Evolutionary conservation across 2,329 filamentous ascomycete species (phyloP), one percentile per base, ranked within the genome.

Genomic region (Diaporthe aspalathi): DNA sequence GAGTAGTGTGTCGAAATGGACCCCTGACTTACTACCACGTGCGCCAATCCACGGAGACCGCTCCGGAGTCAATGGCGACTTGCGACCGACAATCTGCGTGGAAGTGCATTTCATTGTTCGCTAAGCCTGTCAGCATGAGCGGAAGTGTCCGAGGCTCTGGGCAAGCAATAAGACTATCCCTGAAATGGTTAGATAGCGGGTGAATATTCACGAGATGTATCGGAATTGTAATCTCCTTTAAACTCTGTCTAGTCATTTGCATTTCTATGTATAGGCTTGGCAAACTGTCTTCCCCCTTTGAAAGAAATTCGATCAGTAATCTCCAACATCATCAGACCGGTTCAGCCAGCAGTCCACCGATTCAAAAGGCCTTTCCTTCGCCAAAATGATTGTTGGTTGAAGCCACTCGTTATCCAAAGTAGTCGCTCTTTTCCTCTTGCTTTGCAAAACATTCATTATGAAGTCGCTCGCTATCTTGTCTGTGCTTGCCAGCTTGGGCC

Each of bases 171-270:
- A 11, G 38, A 8, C 53, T 35, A 57, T 38, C 53, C 53, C 53
- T 57, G n/a, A 57, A 40, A 22, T 22, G 32, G 53, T 40, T 40
- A 57, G 53, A 57, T 38, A 5, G 35, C 6, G 35, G n/a, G 16
- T 40, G 32, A 57, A 38, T 38, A 57, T 40, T 22, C n/a, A 8
- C 38, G 53, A 22, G 20, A 57, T 35, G 53, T 9, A 22, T 22
- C 14, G 53, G 32, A 57, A n/a, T 20, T 14, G 38, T 40, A 57
- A 57, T 57, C 16, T 57, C 53, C n/a, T 57, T 40, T 22, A 24
- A 17, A 32, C 52, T 54, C 52, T 54, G 52, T n/a, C 52, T 6
- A 32, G 53, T 38, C 22, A 38, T 56, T 56, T 35, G 53, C 53
- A 22, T 38, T 38, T 22, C 32, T 20, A 38, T 56, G 17, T 29